Evolutionary conservation across 345 rosid genomes (phyloP).

Genomic region (Lenwebbia sp.): DNA sequence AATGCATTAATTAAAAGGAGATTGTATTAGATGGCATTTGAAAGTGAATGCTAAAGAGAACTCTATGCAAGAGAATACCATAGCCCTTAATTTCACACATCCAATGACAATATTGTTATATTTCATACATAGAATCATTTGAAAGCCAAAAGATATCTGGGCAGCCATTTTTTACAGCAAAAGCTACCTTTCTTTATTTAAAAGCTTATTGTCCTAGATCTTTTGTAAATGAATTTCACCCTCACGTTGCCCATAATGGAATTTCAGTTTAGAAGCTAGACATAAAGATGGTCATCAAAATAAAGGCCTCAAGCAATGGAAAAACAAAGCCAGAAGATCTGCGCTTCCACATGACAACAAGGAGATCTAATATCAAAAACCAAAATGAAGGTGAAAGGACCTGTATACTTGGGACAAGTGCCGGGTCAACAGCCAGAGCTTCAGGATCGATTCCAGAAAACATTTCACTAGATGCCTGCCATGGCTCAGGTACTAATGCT

Average conservation of each 20-base stretch:
- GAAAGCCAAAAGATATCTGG: background rate
- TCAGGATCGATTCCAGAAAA: constrained; percentile 72
- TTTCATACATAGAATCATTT: background rate
- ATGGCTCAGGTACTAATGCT: constrained; percentile 74
- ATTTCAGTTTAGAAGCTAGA: background rate
- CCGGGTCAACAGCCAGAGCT: constrained; percentile 95
- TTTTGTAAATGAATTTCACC: background rate
- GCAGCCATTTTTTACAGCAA: background rate
- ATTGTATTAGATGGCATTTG: background rate
- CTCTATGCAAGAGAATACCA: background rate
- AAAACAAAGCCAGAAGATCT: background rate
- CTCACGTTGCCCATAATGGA: background rate
- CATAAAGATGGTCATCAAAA: background rate
- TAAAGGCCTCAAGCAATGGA: background rate
- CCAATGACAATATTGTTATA: background rate
- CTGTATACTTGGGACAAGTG: constrained; percentile 83
- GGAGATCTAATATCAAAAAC: background rate
- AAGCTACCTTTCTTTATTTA: background rate
- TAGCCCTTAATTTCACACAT: background rate
- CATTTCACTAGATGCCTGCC: constrained; percentile 72
- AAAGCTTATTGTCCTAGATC: background rate
- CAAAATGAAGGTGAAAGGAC: constrained; percentile 8
- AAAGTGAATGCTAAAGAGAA: background rate
- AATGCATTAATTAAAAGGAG: background rate
- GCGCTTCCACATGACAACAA: background rate